A percentile compares a stretch with the other conserved stretches of the same genome.
Evolutionary conservation across 2,329 filamentous ascomycete species (phyloP).

Genomic region (Clonostachys solani): DNA sequence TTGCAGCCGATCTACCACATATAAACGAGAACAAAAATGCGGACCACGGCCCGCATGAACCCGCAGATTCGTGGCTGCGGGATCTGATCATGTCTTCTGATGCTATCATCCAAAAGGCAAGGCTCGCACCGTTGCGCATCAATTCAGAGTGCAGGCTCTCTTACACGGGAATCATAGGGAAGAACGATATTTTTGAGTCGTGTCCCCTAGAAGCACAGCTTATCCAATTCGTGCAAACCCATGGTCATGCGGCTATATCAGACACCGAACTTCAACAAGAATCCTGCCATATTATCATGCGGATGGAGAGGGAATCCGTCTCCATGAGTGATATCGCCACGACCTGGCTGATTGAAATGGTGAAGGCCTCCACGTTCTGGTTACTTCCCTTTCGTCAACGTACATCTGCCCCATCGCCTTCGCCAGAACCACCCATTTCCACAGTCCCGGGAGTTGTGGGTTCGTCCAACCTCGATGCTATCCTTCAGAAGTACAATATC

Average conservation of each 20-base stretch:
- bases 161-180: constrained; percentile 17
- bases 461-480: constrained; percentile 2
- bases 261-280: constrained; percentile 12
- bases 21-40: background rate
- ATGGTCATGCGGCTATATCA: constrained; percentile 3
- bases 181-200: constrained; percentile 15
- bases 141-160: constrained; percentile 10
- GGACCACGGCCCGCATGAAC: background rate
- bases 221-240: constrained; percentile 4
- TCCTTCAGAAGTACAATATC: constrained; percentile 12
- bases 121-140: constrained; percentile 14
- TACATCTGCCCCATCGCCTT: constrained; percentile 6
- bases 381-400: constrained; percentile 7
- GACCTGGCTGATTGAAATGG: constrained; percentile 13
- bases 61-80: constrained; percentile 13
- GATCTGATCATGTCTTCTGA: constrained; percentile 13
- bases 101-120: constrained; percentile 7
- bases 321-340: constrained; percentile 14
- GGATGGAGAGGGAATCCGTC: constrained; percentile 10
- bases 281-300: constrained; percentile 11
- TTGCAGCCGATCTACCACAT: constrained; percentile 12
- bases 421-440: background rate
- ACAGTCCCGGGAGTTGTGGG: background rate
- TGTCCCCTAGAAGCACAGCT: constrained; percentile 17
- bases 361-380: constrained; percentile 11